Evolutionary conservation across 1,284 basidiomycete species (phyloP), one percentile per base, ranked within the genome.

Genomic region (Ustilago shanxiensis): DNA sequence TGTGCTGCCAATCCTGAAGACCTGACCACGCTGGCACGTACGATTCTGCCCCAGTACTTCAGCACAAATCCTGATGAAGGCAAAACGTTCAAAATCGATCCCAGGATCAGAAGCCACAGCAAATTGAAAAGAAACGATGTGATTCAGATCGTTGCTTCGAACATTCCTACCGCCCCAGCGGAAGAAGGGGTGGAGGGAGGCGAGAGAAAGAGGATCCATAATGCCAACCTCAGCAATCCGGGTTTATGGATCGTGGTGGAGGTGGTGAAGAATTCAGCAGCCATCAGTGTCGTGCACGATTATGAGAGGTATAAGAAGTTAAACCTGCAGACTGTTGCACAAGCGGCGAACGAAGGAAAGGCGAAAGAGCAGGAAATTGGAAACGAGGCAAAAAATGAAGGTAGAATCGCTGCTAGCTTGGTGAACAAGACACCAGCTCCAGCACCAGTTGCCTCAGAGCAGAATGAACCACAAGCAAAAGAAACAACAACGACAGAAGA

Each of bases 201-300:
- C 0, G 53, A 58, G 44, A 57, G 59, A 2, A 53, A 2, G 7
- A 45, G 60, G 26, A 66, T 76, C 14, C 79, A 82, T 61, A 66
- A 50, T 18, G 82, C 75, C 7, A 76, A 83, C 57, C 61, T 83
- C 22, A 67, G 54, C 13, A 60, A 64, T 3, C 74, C 81, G 5
- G 77, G 81, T 16, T 47, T 72, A 11, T 77, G 81, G 70, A 76
- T 83, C 47, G 70, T 83, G 9, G 79, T 79, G 3, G 80, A 82
- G 24, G 65, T 83, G 11, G 66, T 82, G 53, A 76, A 79, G 39
- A 83, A 81, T 37, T 66, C 76, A 11, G 78, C 77, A n/a, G 81
- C 79, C 1, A 72, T 83, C 20, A 75, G 77, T 47, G 76, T 77
- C 4, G 50, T 79, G 1, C 51, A 58, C 14, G 63, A 79, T 18